These are phyloP conservation scores for Pseudotsuga menziesii DNA, from an alignment of 75 land plant species.

Conservation along the genomic window DNA sequence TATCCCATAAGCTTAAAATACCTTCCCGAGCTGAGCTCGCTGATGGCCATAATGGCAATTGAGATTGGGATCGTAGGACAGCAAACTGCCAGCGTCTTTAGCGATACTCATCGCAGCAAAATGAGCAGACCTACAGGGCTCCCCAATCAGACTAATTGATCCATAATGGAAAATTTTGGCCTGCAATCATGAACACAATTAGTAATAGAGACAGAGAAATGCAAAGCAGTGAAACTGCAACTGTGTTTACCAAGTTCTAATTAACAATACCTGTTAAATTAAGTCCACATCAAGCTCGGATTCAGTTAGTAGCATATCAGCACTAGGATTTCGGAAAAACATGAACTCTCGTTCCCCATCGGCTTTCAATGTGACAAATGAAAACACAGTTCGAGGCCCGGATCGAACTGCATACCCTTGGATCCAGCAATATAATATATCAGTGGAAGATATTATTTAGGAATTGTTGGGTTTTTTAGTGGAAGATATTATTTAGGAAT, in stretches of 20 bases:
- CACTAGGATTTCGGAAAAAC: constrained; percentile 55
- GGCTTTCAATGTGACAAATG: constrained; percentile 42
- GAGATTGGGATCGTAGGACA: constrained; percentile 89
- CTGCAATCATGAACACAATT: constrained; percentile 25
- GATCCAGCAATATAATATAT: too few species aligned
- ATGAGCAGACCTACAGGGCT: constrained; percentile 92
- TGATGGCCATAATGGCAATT: constrained; percentile 91
- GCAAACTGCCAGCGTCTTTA: constrained; percentile 67
- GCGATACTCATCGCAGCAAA: constrained; percentile 73
- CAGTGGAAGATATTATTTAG: too few species aligned
- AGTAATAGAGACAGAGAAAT: background rate
- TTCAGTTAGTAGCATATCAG: constrained; percentile 39
- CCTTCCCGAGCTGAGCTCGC: constrained; percentile 71
- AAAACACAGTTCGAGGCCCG: constrained; percentile 52
- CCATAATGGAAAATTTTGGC: constrained; percentile 94
- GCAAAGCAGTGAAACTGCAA: too few species aligned
- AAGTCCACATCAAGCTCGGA: constrained; percentile 30
- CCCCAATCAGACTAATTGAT: constrained; percentile 93
- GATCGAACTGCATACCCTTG: too few species aligned
- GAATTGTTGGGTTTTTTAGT: too few species aligned
- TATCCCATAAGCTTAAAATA: constrained; percentile 83
- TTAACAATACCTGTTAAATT: constrained; percentile 18
- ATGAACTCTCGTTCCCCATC: constrained; percentile 61
- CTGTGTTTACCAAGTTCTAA: background rate
- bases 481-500: too few species aligned